Evolutionary conservation across 169 alveolate species (phyloP).

Genomic region (Plasmodium gonderi): DNA sequence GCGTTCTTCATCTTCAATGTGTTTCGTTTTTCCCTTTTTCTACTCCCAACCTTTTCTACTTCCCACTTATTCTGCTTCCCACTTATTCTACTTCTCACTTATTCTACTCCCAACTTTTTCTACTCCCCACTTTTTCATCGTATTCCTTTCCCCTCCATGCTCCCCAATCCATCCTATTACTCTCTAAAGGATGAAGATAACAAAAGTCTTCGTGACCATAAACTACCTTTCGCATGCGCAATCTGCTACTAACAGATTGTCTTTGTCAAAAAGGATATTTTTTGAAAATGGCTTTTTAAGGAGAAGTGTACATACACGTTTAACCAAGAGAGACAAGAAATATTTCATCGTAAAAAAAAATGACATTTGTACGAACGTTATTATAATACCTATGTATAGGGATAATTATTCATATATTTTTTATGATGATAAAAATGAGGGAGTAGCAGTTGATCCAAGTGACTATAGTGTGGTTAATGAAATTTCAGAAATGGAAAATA

Average conservation of each 20-base stretch:
- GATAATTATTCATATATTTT: conserved; percentile 56
- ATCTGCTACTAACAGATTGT: not conserved
- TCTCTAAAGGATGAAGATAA: conserved; percentile 13
- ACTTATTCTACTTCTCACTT: too few species aligned
- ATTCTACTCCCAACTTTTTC: too few species aligned
- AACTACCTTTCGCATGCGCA: conserved; percentile 1
- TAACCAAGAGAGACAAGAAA: conserved; percentile 2
- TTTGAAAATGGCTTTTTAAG: conserved; percentile 22
- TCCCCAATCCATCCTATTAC: too few species aligned
- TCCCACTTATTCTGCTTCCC: too few species aligned
- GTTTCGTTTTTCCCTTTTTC: too few species aligned
- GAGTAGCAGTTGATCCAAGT: conserved; percentile 57
- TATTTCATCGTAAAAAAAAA: conserved; percentile 18
- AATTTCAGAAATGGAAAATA: conserved; percentile 39
- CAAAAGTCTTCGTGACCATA: conserved; percentile 1
- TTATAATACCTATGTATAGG: conserved; percentile 37
- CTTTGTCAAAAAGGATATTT: conserved; percentile 10
- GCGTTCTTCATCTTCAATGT: too few species aligned
- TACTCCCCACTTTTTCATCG: too few species aligned
- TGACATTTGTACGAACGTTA: conserved; percentile 24
- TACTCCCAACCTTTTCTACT: too few species aligned
- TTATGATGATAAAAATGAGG: conserved; percentile 56
- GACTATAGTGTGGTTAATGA: conserved; percentile 28
- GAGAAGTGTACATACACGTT: not conserved
- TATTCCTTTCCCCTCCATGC: too few species aligned